Percentiles rank a stretch among this genome's conserved stretches.
These are phyloP conservation scores for Reticulascus tulasneorum DNA, from an alignment of 2,329 filamentous ascomycete species.

Conservation along the genomic window DNA sequence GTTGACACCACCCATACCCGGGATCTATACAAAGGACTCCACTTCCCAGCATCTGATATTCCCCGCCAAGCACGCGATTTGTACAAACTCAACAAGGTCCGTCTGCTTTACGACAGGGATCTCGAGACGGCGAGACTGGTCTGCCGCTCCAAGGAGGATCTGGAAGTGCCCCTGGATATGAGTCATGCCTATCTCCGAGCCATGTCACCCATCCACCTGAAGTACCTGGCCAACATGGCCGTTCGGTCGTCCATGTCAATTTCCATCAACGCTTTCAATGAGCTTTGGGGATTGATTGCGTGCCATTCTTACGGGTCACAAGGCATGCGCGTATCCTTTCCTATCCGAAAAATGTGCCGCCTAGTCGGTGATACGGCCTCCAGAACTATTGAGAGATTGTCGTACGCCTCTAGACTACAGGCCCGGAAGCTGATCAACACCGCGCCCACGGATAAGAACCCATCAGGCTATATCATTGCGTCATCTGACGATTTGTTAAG, in stretches of 20 bases:
- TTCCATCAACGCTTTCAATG: conserved; percentile 79
- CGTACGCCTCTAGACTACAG: conserved; percentile 79
- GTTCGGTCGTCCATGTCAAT: conserved; percentile 95
- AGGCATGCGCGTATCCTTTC: conserved; percentile 89
- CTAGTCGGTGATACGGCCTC: conserved; percentile 82
- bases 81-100: conserved; percentile 86
- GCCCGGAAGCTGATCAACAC: conserved; percentile 87
- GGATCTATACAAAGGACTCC: conserved; percentile 81
- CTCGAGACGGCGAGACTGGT: conserved; percentile 76
- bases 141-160: conserved; percentile 69
- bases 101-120: conserved; percentile 81
- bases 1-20: conserved; percentile 76
- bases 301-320: conserved; percentile 75
- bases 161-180: conserved; percentile 74
- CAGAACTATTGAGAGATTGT: conserved; percentile 80
- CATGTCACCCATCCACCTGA: conserved; percentile 86
- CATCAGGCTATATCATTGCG: conserved; percentile 84
- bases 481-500: conserved; percentile 81
- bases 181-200: conserved; percentile 81
- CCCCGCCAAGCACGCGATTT: conserved; percentile 82
- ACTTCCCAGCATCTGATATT: conserved; percentile 86
- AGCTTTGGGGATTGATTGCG: conserved; percentile 84
- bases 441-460: conserved; percentile 73
- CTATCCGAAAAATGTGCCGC: conserved; percentile 87
- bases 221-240: conserved; percentile 84